Percentiles rank a stretch among this genome's conserved stretches.
Evolutionary conservation across 148 eudicot species (phyloP).

Genomic region (Polygonum maritimum): DNA sequence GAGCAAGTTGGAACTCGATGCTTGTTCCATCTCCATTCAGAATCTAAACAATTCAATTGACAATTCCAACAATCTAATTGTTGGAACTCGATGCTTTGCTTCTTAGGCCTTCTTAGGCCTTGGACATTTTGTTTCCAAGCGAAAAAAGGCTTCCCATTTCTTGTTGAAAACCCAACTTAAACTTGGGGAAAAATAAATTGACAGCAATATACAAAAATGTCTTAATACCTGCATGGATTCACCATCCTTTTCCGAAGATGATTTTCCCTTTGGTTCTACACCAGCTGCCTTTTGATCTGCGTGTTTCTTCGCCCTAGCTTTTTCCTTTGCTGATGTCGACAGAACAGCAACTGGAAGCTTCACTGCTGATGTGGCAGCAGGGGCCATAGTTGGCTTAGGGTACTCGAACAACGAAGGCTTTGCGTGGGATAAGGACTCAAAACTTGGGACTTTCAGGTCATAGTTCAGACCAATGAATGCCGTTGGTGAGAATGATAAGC

Average conservation of each 20-base stretch:
- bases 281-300: constrained; percentile 59
- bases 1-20: background rate
- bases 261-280: constrained; percentile 53
- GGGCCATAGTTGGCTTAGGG: constrained; percentile 76
- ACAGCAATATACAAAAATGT: background rate
- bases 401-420: constrained; percentile 95
- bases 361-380: constrained; percentile 71
- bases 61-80: background rate
- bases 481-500: constrained; percentile 89
- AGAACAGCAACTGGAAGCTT: constrained; percentile 89
- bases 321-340: constrained; percentile 75
- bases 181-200: no score
- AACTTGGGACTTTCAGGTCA: constrained; percentile 84
- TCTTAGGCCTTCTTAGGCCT: no score
- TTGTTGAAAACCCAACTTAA: no score
- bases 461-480: constrained; percentile 87
- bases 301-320: constrained; percentile 89
- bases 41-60: background rate
- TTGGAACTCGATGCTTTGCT: no score
- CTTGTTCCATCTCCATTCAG: background rate
- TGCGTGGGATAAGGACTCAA: constrained; percentile 84
- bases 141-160: no score
- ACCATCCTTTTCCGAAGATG: constrained; percentile 53
- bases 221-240: constrained; percentile 75
- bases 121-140: no score